Conservation (phyloP, 2,329 filamentous ascomycete species). For the Pseudocercospora ulei region DNA sequence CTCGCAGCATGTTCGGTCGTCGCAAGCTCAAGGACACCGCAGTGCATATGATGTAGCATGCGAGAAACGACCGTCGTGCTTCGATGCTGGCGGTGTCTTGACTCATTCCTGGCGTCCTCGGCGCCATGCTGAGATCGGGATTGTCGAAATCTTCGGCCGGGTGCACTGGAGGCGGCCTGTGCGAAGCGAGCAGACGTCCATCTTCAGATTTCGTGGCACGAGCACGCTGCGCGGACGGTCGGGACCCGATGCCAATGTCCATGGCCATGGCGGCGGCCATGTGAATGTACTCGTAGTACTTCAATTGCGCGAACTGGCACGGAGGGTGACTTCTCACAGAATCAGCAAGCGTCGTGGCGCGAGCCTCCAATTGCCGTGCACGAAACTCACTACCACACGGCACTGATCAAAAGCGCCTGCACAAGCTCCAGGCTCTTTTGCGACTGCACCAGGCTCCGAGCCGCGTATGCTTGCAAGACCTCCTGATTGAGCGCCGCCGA, state of each 20-base stretch:
- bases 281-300: conserved; percentile 45
- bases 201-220: conserved; percentile 1
- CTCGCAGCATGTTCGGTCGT: conserved; percentile 51
- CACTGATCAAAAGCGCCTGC: conserved; percentile 43
- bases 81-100: conserved; percentile 49
- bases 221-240: conserved; percentile 10
- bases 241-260: conserved; percentile 36
- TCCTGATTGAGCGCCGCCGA: conserved; percentile 42
- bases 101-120: conserved; percentile 12
- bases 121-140: conserved; percentile 27
- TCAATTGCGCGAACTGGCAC: conserved; percentile 34
- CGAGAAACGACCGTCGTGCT: conserved; percentile 50
- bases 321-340: conserved; percentile 35
- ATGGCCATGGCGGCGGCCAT: conserved; percentile 46
- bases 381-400: conserved; percentile 41
- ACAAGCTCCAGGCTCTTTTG: conserved; percentile 47
- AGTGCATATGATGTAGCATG: conserved; percentile 50
- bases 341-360: conserved; percentile 4
- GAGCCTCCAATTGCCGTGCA: too few relatives aligned
- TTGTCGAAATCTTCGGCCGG: conserved; percentile 25
- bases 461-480: conserved; percentile 43
- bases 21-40: conserved; percentile 55
- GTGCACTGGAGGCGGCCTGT: conserved; percentile 16
- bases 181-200: conserved; percentile 7
- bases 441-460: conserved; percentile 42